These are phyloP conservation scores for Fraxinus sp. DNA, from an alignment of 305 asterid species.

Conservation along the genomic window DNA sequence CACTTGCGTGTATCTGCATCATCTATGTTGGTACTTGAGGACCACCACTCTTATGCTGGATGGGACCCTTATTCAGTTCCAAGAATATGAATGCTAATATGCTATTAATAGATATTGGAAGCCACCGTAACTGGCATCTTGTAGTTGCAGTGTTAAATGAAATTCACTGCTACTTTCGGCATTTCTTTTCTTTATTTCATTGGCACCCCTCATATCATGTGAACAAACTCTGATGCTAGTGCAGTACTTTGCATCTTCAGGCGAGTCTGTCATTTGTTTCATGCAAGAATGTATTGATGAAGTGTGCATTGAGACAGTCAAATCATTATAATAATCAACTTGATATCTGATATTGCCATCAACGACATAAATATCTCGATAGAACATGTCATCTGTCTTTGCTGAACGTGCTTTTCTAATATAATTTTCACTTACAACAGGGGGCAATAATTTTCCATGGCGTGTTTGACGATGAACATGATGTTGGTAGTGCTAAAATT, in stretches of 20 bases:
- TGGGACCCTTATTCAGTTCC: neutral
- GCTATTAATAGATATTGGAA: neutral
- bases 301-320: neutral
- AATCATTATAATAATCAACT: constrained; percentile 5
- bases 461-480: constrained; percentile 77
- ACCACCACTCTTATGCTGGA: neutral
- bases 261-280: neutral
- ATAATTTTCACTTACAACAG: constrained; percentile 40
- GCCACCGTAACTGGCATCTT: constrained; percentile 1
- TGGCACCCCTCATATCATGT: neutral
- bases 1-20: neutral
- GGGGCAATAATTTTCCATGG: constrained; percentile 93
- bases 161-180: neutral
- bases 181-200: neutral
- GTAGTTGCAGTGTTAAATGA: neutral
- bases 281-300: neutral
- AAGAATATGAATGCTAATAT: neutral
- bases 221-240: constrained; percentile 9
- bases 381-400: neutral
- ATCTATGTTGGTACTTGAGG: neutral
- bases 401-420: constrained; percentile 4
- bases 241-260: neutral
- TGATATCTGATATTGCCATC: constrained; percentile 6
- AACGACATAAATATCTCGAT: neutral
- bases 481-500: constrained; percentile 72